Evolutionary conservation across 75 land plant genomes (phyloP).

Genomic region (Cunninghamia lanceolata): DNA sequence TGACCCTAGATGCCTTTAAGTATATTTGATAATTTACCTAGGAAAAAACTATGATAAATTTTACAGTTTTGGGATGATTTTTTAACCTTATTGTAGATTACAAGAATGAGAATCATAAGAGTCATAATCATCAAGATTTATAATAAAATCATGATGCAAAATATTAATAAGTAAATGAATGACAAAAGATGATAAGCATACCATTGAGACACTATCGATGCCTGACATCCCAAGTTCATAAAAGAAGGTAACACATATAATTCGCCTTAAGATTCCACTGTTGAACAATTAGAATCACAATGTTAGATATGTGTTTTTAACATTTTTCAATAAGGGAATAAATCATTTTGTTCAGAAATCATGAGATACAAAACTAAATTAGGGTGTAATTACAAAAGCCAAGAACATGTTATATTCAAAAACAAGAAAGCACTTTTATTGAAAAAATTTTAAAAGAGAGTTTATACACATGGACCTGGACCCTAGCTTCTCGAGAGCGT

Average conservation of each 20-base stretch:
- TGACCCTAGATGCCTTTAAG: too few species aligned
- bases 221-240: constrained; percentile 72
- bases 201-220: constrained; percentile 49
- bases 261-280: constrained; percentile 46
- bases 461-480: too few species aligned
- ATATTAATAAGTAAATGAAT: not conserved
- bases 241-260: constrained; percentile 51
- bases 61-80: not conserved
- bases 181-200: constrained; percentile 13
- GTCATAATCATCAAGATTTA: not conserved
- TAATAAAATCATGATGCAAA: too few species aligned
- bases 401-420: not conserved
- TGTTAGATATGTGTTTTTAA: not conserved
- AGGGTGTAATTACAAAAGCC: not conserved
- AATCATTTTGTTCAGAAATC: not conserved
- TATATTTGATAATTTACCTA: not conserved
- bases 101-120: constrained; percentile 8
- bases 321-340: not conserved
- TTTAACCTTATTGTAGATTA: not conserved
- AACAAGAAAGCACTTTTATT: not conserved
- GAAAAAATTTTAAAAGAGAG: not conserved
- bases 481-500: too few species aligned
- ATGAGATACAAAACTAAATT: not conserved
- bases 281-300: not conserved
- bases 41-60: not conserved